Percentiles rank a stretch among this genome's conserved stretches.
Conservation (phyloP, 2,329 filamentous ascomycete genomes). For the Pyricularia grisea region DNA sequence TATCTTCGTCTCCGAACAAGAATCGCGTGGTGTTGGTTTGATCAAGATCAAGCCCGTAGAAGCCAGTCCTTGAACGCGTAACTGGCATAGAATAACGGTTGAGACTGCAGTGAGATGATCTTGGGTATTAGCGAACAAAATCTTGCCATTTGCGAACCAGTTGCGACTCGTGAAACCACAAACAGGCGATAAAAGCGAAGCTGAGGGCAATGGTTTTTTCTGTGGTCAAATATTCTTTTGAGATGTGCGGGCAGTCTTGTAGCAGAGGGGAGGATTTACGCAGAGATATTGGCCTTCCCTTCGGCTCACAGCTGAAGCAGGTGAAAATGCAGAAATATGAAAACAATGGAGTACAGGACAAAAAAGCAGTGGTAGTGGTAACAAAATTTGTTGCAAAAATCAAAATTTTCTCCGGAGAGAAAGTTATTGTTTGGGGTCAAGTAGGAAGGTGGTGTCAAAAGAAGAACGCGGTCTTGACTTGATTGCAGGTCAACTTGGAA, state of each 20-base stretch:
- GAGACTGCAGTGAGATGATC: conserved; percentile 37
- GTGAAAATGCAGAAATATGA: background rate
- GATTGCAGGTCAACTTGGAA: background rate
- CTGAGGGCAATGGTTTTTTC: background rate
- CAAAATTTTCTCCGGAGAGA: background rate
- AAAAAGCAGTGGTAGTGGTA: background rate
- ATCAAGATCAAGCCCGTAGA: conserved; percentile 63
- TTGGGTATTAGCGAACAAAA: background rate
- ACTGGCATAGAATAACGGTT: conserved; percentile 95
- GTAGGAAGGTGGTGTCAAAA: background rate
- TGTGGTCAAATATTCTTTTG: background rate
- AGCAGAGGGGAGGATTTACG: background rate
- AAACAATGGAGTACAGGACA: background rate
- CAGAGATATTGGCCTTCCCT: background rate
- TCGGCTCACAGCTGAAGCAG: background rate
- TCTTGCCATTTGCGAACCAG: background rate
- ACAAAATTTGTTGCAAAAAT: background rate
- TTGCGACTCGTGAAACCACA: background rate
- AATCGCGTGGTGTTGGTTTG: conserved; percentile 80
- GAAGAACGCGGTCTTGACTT: background rate
- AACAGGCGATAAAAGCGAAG: background rate
- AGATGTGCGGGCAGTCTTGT: background rate
- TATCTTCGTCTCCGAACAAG: conserved; percentile 73
- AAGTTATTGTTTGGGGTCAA: background rate
- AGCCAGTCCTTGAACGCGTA: conserved; percentile 57